Evolutionary conservation across 176 grass and related monocot genomes (phyloP), one percentile per base, ranked within the genome.

Genomic region (Oryza punctata): DNA sequence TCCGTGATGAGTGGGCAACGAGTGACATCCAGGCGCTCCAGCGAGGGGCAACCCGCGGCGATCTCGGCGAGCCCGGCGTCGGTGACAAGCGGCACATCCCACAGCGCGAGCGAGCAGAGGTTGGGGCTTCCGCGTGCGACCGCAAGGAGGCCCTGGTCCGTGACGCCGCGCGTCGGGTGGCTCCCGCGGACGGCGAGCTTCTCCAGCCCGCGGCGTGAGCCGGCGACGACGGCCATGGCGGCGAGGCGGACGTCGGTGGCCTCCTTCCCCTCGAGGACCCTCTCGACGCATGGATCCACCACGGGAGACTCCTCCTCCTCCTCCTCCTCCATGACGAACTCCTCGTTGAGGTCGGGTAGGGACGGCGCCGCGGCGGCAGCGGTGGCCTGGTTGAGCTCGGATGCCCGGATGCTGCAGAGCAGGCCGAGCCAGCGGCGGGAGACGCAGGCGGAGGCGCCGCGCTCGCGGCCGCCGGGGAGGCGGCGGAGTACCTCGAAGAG

Each of bases 401-500:
- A 82, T 28, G 87, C 72, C 45, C 89, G 87, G 83, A 96, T 94
- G 85, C 77, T 86, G 82, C 85, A 82, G 77, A 96, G 79, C 26
- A 94, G 65, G 70, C 80, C 77, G 23, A 99, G 93, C 93, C 93
- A 96, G 60, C 89, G 93, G 80, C 91, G 94, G n/a, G 93, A 99
- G 69, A 99, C 91, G 73, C 85, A 92, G 18, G 91, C 91, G 63
- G 96, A 90, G 70, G 79, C 70, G 60, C 83, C 90, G 27, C 93
- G 90, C 73, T 90, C 91, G 64, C 73, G 73, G 79, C 66, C 73
- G 29, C 75, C 89, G 0, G 92, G 82, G 21, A 98, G 70, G n/a
- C 89, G 93, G 26, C 96, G 87, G 25, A 98, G 91, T 37, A 98
- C 86, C 77, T 98, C 96, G 69, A 92, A 95, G 76, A 98, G 93